Base-by-base conservation (phyloP, 2,329 filamentous ascomycete genomes). In the Waltergamsia citrina region DNA sequence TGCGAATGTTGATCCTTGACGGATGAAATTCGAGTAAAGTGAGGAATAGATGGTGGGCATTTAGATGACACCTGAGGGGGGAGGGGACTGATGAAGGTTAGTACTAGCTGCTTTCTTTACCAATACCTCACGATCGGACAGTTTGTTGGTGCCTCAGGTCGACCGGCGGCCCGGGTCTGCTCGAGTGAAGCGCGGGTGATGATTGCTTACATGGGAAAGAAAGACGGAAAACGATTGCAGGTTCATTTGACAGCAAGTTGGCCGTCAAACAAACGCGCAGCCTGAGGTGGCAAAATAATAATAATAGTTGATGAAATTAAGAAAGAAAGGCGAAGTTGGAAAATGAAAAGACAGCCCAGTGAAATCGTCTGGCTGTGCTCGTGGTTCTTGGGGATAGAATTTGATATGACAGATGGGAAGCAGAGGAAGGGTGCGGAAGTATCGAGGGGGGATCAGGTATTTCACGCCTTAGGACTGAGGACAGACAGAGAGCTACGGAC, bases 211-310 rank as follows among this genome's bases (percentile, higher is more conserved):
- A 67, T 68, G 68, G 60, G 71, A 69, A 67, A 67, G 72, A 63
- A 66, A 62, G 59, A 65, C 55, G 57, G 68, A 64, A 56, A 63
- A 64, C 64, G 63, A 67, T 68, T 88, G 86, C 88, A 95, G 86
- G 86, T 92, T 94, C 88, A 94, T 94, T 86, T 90, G 85, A 93
- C 86, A 88, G 85, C 81, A 58, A 45, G 48, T 41, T 55, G 65
- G 80, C 79, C 84, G 85, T 71, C 86, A 92, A 93, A 81, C 70
- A 86, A 94, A 80, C 85, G 85, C 86, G 86, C 85, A 61, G 60
- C 51, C 45, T 49, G 49, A 44, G 38, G 33, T 28, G 19, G 32
- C 35, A 32, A 35, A 32, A 23, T 15, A 34, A 41, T 33, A 26
- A 36, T 38, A 15, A 19, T 34, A 17, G 24, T 27, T 11, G 27